phyloP scores from a whole-genome alignment of 768 basidiomycete genomes.

The Astraeus odoratus region DNA sequence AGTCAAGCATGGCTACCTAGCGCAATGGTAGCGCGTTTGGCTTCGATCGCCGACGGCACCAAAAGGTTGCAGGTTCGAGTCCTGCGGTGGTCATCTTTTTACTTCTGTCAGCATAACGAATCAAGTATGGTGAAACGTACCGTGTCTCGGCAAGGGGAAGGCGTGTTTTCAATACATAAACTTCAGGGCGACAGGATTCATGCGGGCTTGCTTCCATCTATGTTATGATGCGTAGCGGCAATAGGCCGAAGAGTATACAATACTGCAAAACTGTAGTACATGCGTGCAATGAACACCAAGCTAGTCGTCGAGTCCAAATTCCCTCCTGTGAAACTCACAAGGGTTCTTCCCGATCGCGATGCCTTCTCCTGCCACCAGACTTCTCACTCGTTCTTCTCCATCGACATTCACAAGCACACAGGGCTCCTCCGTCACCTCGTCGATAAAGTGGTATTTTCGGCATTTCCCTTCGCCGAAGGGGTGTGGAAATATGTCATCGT shows the following conservation, averaged over 20 bases:
- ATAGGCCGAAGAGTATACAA: background rate
- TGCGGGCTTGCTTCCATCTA: background rate
- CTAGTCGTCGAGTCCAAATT: slow-evolving; percentile 12
- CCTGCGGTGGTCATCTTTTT: slow-evolving; percentile 75
- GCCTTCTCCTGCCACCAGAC: slow-evolving; percentile 34
- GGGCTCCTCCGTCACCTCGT: slow-evolving; percentile 51
- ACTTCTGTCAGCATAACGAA: background rate
- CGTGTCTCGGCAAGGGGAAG: too few species aligned
- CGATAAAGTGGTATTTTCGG: slow-evolving; percentile 49
- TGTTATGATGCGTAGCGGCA: too few species aligned
- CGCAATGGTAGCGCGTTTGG: slow-evolving; percentile 96
- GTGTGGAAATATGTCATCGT: slow-evolving; percentile 67
- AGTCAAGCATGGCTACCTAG: slow-evolving; percentile 53
- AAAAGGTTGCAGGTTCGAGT: slow-evolving; percentile 97
- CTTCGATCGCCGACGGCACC: slow-evolving; percentile 78
- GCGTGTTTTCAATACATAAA: too few species aligned
- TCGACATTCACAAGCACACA: slow-evolving; percentile 39
- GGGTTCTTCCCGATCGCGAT: slow-evolving; percentile 53
- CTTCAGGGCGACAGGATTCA: background rate
- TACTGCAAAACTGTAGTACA: background rate
- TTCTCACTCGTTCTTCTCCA: slow-evolving; percentile 28
- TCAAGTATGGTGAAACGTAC: too few species aligned
- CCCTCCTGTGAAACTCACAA: slow-evolving; percentile 51
- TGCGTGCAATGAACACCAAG: background rate
- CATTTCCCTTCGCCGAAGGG: slow-evolving; percentile 65